Base-by-base conservation (phyloP, 805 yeast species). In the Pichia gijzeniarum region DNA sequence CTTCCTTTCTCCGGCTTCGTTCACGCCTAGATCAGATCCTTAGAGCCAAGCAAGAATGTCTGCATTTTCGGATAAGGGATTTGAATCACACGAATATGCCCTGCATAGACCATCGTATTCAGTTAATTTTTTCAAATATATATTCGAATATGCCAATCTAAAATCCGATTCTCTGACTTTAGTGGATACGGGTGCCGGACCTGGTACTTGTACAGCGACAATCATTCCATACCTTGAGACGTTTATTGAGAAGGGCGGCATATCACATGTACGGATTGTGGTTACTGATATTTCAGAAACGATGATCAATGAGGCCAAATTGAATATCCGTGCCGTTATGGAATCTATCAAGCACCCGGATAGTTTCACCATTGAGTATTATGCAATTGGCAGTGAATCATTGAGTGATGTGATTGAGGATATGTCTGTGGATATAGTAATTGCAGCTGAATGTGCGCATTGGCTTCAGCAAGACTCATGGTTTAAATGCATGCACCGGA, bases 371-470 rank as follows among this genome's bases (percentile, higher is more conserved):
- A 20, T 43, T 44, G 31, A 41, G 40, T 27, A 47, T 50, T 8
- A 52, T 48, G 36, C 52, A 7, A 41, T 50, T 27, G 31, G 58
- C 13, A 61, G 64, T 25, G 65, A 60, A 35, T 44, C 52, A 27
- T 35, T 59, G 17, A 34, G 56, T 18, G 50, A 53, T 14, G 30
- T 46, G 3, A 44, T 58, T 5, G 51, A 54, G 19, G 48, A 30
- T 1, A 56, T 54, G 34, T 54, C 60, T 3, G 64, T 79, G 7
- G 95, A 84, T 58, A 48, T 87, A 54, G 68, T 87, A 13, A 74
- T 88, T 2, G 85, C 82, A n/a, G 95, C 90, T 0, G 89, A 89
- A 59, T 83, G 89, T 48, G 78, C 75, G n/a, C 96, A 89, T 63
- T 89, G 96, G 95, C 75, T 86, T 47, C 61, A 53, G 52, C 55